phyloP scores from a whole-genome alignment of 495 filamentous ascomycete species.

The Neurospora sp. region DNA sequence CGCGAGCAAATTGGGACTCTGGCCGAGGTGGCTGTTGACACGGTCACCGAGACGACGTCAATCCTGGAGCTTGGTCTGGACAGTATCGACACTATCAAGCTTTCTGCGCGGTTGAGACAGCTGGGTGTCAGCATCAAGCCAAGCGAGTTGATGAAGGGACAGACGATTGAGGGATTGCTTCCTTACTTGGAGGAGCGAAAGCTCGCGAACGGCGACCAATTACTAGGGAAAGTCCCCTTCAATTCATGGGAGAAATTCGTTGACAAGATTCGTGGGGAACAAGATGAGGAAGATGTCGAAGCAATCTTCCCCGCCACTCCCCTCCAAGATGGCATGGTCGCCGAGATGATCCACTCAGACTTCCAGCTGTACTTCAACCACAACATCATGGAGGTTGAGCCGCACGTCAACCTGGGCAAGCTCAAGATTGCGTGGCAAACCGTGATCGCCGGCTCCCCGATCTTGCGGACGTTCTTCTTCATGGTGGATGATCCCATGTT shows the following conservation, averaged over 20 bases:
- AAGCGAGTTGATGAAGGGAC: slow-evolving; percentile 57
- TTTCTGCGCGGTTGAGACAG: slow-evolving; percentile 54
- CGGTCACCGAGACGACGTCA: slow-evolving; percentile 44
- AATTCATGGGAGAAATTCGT: background rate
- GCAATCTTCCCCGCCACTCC: slow-evolving; percentile 55
- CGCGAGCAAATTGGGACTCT: slow-evolving; percentile 51
- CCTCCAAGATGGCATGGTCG: slow-evolving; percentile 74
- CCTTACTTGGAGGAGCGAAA: background rate
- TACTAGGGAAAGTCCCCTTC: background rate
- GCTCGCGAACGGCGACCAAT: background rate
- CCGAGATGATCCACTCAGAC: slow-evolving; percentile 57
- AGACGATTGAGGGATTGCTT: slow-evolving; percentile 39
- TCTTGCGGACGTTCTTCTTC: slow-evolving; percentile 65
- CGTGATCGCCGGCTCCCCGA: slow-evolving; percentile 49
- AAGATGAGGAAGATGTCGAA: slow-evolving; percentile 25
- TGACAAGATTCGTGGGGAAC: slow-evolving; percentile 2
- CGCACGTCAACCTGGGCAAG: slow-evolving; percentile 35
- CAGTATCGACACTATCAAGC: slow-evolving; percentile 59
- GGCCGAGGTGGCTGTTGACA: slow-evolving; percentile 36
- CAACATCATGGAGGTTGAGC: slow-evolving; percentile 48
- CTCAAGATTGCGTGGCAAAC: slow-evolving; percentile 51
- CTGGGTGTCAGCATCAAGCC: slow-evolving; percentile 49
- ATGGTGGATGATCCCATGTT: slow-evolving; percentile 48
- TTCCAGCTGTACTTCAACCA: slow-evolving; percentile 72
- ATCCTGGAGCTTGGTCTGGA: slow-evolving; percentile 57